A percentile compares a stretch with the other conserved stretches of the same genome.
Conservation (phyloP, 768 basidiomycete species). For the Goffeauzyma gilvescens region DNA sequence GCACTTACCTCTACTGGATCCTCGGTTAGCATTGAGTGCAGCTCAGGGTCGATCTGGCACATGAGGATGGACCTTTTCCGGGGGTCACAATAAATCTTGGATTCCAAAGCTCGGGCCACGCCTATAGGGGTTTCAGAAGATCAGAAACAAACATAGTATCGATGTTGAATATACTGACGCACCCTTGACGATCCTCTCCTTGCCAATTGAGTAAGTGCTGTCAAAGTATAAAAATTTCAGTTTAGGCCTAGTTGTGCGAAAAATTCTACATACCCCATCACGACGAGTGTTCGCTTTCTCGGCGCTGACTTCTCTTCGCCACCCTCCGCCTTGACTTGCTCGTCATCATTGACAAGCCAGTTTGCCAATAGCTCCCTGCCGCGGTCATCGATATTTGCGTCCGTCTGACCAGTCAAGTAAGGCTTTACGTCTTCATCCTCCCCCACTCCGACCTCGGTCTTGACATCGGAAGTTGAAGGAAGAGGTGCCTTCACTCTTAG, state of each 20-base stretch:
- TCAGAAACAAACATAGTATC: background rate
- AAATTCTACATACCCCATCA: conserved; percentile 21
- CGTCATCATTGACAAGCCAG: conserved; percentile 33
- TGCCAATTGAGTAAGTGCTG: conserved; percentile 87
- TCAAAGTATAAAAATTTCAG: conserved; percentile 15
- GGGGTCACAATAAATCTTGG: conserved; percentile 74
- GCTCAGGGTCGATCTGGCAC: conserved; percentile 66
- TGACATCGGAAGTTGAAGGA: conserved; percentile 11
- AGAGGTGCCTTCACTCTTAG: too few relatives aligned
- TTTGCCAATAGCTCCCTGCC: conserved; percentile 25
- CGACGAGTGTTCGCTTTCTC: conserved; percentile 25
- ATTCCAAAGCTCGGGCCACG: conserved; percentile 58
- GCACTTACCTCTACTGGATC: conserved; percentile 45
- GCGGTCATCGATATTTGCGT: conserved; percentile 17
- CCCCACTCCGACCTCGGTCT: conserved; percentile 11
- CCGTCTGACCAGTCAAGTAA: conserved; percentile 30
- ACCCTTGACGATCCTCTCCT: conserved; percentile 96
- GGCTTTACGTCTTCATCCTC: conserved; percentile 19
- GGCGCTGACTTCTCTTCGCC: conserved; percentile 9
- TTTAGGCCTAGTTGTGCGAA: background rate
- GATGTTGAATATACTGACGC: conserved; percentile 3
- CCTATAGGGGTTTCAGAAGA: too few relatives aligned
- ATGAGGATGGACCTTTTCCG: conserved; percentile 64
- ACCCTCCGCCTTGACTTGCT: conserved; percentile 18
- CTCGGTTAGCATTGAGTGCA: conserved; percentile 55